Percentiles rank a stretch among this genome's conserved stretches.
Evolutionary conservation across 345 rosid species (phyloP).

Genomic region (Gossypium sturtianum): DNA sequence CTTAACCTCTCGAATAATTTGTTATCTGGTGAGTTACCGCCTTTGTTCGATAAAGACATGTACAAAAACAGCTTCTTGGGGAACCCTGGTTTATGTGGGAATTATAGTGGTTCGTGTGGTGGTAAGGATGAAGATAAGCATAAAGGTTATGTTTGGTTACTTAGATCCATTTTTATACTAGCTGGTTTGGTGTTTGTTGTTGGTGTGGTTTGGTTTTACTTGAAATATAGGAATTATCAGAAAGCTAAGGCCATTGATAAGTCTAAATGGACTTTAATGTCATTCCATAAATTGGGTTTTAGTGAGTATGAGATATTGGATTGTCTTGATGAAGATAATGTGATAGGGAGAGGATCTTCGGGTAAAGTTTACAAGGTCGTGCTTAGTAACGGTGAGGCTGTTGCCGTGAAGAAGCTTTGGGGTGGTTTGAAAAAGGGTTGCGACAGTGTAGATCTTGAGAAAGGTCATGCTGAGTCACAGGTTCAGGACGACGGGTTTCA

Average conservation of each 20-base stretch:
- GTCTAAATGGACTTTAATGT: conserved; percentile 92
- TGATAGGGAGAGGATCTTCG: conserved; percentile 81
- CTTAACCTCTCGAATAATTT: conserved; percentile 71
- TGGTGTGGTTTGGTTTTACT: conserved; percentile 76
- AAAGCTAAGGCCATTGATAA: conserved; percentile 60
- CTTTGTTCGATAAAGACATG: conserved; percentile 51
- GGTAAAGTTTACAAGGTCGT: conserved; percentile 95
- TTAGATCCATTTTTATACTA: conserved; percentile 62
- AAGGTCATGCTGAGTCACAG: conserved; percentile 34
- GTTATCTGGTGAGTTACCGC: conserved; percentile 68
- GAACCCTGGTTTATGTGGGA: conserved; percentile 80
- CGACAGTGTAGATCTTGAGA: conserved; percentile 52
- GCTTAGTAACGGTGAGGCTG: conserved; percentile 71
- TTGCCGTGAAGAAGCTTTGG: conserved; percentile 95
- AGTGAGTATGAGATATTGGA: conserved; percentile 85
- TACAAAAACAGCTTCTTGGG: conserved; percentile 67
- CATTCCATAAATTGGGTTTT: conserved; percentile 90
- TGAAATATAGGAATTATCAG: conserved; percentile 67
- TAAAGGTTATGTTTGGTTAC: conserved; percentile 65
- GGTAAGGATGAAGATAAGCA: conserved; percentile 39
- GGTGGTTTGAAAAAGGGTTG: conserved; percentile 46
- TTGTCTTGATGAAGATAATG: conserved; percentile 84
- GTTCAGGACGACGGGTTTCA: conserved; percentile 68
- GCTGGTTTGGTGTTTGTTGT: conserved; percentile 59
- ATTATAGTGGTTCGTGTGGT: conserved; percentile 56